phyloP scores from a whole-genome alignment of 2,329 filamentous ascomycete species.

The Trichoderma semiorbis region DNA sequence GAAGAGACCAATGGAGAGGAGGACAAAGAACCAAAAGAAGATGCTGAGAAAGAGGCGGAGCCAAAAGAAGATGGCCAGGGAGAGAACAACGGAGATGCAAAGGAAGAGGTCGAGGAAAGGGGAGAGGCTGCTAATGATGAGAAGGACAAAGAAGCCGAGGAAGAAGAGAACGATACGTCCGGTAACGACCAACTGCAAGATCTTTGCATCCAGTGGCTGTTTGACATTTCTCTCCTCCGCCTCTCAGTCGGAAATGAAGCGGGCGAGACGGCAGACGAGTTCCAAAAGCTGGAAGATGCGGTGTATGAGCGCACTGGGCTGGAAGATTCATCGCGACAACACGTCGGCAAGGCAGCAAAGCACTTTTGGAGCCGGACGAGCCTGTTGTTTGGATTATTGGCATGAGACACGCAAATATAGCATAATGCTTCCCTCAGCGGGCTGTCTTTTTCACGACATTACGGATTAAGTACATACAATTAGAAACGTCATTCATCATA shows the following conservation, averaged over 20 bases:
- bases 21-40: constrained; percentile 18
- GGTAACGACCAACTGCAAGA: constrained; percentile 38
- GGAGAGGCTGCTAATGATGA: constrained; percentile 12
- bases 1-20: constrained; percentile 8
- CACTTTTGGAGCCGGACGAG: constrained; percentile 84
- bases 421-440: not conserved
- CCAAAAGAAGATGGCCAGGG: constrained; percentile 18
- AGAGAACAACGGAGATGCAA: constrained; percentile 7
- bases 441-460: not conserved
- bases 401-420: constrained; percentile 27
- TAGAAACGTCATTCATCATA: not conserved
- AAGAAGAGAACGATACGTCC: not conserved
- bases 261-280: constrained; percentile 26
- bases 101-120: constrained; percentile 18
- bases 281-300: constrained; percentile 45
- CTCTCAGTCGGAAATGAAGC: constrained; percentile 39
- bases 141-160: not conserved
- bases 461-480: not conserved
- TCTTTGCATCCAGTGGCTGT: constrained; percentile 57
- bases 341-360: constrained; percentile 59
- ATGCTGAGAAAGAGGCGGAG: constrained; percentile 13
- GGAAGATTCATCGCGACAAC: constrained; percentile 46
- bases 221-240: constrained; percentile 54
- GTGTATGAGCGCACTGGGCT: constrained; percentile 46
- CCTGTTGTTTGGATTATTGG: constrained; percentile 75